Base-by-base conservation (phyloP, 225 moss, liverwort and hornwort species). In the Lunularia cruciata region DNA sequence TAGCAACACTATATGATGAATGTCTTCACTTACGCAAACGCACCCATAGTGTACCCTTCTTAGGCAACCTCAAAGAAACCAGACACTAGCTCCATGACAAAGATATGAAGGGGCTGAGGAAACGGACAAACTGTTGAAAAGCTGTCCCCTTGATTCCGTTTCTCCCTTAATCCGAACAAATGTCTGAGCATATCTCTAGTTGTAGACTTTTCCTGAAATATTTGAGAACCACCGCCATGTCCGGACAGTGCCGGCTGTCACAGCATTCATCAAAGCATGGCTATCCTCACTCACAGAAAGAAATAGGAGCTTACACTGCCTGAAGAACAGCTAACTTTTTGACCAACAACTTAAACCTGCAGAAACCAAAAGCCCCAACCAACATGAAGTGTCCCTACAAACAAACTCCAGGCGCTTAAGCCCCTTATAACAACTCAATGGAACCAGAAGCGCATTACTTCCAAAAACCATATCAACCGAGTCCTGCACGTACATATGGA, bases 281-380 rank as follows among this genome's bases (percentile, higher is more conserved):
- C 58, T 78, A 74, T 57, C 78, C 69, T 69, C 85, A 88, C 86
- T 84, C 76, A 87, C 85, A 92, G 82, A 86, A 89, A 88, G 92
- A 92, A 89, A 80, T 86, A 86, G 92, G 86, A 91, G 92, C 96
- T 91, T 98, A 98, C 96, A 88, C 86, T 90, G 92, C 90, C 91
- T 83, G 96, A 87, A 90, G 89, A 87, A 98, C 89, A 85, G 79
- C 87, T 98, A 98, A 92, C 72, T 83, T 84, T n/a, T 80, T 82
- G 87, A 96, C 90, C 88, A 87, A 92, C 79, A 86, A 88, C 80
- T 84, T 84, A 88, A 95, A 92, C 92, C 90, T 90, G 92, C 89
- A 85, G 73, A 72, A 84, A 81, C 86, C 86, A 90, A 85, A 90
- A 68, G 79, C 90, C 85, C 88, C 80, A 77, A 76, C 89, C 84